Percentiles rank a stretch among this genome's conserved stretches.
phyloP scores from a whole-genome alignment of 176 grass and related monocot genomes.

The Hordeum marinum region DNA sequence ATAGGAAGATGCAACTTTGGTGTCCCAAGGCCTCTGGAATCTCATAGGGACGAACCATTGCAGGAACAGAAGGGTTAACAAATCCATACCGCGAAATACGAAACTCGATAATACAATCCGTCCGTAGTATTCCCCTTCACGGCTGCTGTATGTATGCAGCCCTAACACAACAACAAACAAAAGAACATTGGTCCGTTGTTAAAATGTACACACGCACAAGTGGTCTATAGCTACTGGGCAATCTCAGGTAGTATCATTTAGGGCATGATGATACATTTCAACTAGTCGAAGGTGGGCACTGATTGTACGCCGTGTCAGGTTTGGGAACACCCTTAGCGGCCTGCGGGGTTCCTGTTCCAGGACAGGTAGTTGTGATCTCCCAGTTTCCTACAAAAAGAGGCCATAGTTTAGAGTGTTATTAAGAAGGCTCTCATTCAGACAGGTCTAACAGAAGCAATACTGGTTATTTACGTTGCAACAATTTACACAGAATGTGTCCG shows the following conservation, averaged over 20 bases:
- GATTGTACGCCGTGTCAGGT: background rate
- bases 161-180: too few relatives aligned
- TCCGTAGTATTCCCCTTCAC: too few relatives aligned
- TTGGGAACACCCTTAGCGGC: conserved; percentile 21
- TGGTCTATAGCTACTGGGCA: background rate
- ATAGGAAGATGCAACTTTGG: too few relatives aligned
- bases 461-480: background rate
- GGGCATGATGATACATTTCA: conserved; percentile 19
- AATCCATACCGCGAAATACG: background rate
- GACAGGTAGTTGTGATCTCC: conserved; percentile 82
- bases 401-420: background rate
- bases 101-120: background rate
- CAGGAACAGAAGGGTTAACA: background rate
- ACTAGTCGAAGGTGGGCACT: background rate
- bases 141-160: background rate
- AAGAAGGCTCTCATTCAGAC: background rate
- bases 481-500: background rate
- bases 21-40: too few relatives aligned
- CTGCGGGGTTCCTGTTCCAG: conserved; percentile 68
- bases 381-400: conserved; percentile 56
- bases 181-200: background rate
- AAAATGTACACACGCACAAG: conserved; percentile 19
- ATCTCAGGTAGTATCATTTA: conserved; percentile 25
- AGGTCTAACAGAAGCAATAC: background rate
- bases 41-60: background rate